phyloP scores from a whole-genome alignment of 352 stramenopile species.

The Halophytophthora batemanensis region DNA sequence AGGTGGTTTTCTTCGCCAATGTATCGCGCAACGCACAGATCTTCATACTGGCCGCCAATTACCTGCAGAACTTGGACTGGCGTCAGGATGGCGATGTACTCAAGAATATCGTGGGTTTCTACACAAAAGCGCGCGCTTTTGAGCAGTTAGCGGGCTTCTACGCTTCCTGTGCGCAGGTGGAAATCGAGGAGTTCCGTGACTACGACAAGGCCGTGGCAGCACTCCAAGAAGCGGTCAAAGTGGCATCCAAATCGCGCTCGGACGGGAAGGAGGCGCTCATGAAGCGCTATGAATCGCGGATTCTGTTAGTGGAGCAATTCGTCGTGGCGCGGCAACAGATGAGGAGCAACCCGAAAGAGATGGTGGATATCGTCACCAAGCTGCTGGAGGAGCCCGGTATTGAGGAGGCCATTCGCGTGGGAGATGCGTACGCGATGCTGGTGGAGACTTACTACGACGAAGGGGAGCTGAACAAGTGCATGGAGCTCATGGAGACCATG shows the following conservation, averaged over 20 bases:
- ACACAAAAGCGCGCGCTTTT: conserved; percentile 92
- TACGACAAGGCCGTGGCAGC: conserved; percentile 92
- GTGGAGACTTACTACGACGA: conserved; percentile 74
- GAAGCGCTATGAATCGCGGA: conserved; percentile 54
- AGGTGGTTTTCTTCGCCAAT: conserved; percentile 94
- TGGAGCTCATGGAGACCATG: conserved; percentile 82
- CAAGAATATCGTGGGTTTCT: conserved; percentile 94
- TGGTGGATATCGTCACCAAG: conserved; percentile 72
- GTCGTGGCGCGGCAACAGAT: conserved; percentile 60
- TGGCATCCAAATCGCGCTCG: conserved; percentile 72
- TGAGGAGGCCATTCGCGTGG: conserved; percentile 83
- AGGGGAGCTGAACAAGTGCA: conserved; percentile 59
- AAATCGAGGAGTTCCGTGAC: conserved; percentile 94
- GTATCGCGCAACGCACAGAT: conserved; percentile 92
- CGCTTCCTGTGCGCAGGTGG: conserved; percentile 86
- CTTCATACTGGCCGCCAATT: conserved; percentile 94
- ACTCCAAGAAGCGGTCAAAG: conserved; percentile 88
- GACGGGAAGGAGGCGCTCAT: conserved; percentile 69
- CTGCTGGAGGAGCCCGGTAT: conserved; percentile 84
- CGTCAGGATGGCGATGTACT: conserved; percentile 87
- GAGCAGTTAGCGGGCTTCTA: conserved; percentile 92
- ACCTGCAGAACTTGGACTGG: conserved; percentile 95
- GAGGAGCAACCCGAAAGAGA: conserved; percentile 60
- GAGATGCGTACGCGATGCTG: conserved; percentile 89
- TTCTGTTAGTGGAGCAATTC: conserved; percentile 86